Percentiles rank a stretch among this genome's conserved stretches.
Conservation (phyloP, 257 asterid species). For the Nicotiana paniculata region DNA sequence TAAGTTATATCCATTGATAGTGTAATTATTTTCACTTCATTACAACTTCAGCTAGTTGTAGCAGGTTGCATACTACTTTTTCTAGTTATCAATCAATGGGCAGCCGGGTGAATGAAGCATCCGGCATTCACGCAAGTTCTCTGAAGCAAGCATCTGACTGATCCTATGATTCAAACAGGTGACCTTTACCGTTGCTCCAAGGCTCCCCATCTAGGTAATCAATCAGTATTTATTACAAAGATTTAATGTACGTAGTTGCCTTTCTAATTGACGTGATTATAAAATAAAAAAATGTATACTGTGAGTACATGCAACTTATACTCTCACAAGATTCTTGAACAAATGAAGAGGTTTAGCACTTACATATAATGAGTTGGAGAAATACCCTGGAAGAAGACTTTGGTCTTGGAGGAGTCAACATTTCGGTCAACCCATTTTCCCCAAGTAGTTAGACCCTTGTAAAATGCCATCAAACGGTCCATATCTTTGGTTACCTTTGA, state of each 20-base stretch:
- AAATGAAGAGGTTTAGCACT: conserved; percentile 13
- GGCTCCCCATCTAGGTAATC: neutral
- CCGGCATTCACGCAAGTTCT: too few relatives aligned
- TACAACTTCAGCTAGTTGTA: neutral
- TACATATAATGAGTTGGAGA: conserved; percentile 65
- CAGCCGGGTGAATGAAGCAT: too few relatives aligned
- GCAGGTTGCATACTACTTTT: neutral
- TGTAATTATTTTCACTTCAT: too few relatives aligned
- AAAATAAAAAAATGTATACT: too few relatives aligned
- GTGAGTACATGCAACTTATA: neutral
- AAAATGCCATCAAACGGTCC: conserved; percentile 57
- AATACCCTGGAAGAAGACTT: conserved; percentile 63
- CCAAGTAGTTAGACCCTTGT: conserved; percentile 66
- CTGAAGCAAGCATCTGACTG: too few relatives aligned
- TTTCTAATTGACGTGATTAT: neutral
- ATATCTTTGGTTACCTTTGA: conserved; percentile 40
- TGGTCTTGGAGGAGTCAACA: conserved; percentile 49
- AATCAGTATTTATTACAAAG: too few relatives aligned
- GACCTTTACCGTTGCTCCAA: too few relatives aligned
- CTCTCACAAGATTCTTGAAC: neutral
- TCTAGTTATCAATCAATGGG: neutral
- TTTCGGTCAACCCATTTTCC: conserved; percentile 55
- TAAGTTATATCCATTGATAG: neutral
- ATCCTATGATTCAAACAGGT: too few relatives aligned
- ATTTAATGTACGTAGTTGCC: neutral